phyloP scores from a whole-genome alignment of 176 grass and related monocot genomes.

The Eleusine indica region DNA sequence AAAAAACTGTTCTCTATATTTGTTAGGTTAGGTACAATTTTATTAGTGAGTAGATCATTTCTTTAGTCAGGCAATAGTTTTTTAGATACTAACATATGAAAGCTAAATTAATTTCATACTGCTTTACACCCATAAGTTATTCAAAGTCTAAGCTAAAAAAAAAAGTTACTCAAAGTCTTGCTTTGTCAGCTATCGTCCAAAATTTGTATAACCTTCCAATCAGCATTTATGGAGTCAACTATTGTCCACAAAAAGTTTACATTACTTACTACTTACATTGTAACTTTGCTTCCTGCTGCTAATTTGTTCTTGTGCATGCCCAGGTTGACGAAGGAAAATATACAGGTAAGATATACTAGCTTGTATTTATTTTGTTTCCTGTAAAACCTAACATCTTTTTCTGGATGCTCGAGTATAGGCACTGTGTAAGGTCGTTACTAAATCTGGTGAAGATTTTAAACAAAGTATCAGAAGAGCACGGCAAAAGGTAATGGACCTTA shows the following conservation, averaged over 20 bases:
- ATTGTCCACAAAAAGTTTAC: background rate
- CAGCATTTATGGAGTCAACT: conserved; percentile 2
- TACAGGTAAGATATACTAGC: conserved; percentile 59
- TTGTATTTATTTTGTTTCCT: conserved; percentile 17
- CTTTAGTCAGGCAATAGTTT: background rate
- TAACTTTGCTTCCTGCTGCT: conserved; percentile 22
- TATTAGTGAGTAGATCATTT: background rate
- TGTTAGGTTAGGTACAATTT: background rate
- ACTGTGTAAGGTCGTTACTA: conserved; percentile 88
- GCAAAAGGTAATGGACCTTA: conserved; percentile 65
- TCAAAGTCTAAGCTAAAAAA: background rate
- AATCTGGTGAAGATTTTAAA: conserved; percentile 95
- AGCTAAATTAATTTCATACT: background rate
- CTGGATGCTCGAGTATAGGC: conserved; percentile 47
- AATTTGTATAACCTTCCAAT: conserved; percentile 3
- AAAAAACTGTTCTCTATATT: background rate
- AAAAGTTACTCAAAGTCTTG: conserved; percentile 9
- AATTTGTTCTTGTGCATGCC: conserved; percentile 41
- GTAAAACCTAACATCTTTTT: conserved; percentile 28
- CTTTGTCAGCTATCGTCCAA: background rate
- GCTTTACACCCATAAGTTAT: conserved; percentile 1
- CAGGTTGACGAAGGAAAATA: conserved; percentile 95
- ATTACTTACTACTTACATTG: background rate
- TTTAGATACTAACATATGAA: background rate
- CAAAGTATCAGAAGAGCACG: conserved; percentile 97